Base-by-base conservation (phyloP, 2,329 filamentous ascomycete genomes). In the Fusarium sp. region DNA sequence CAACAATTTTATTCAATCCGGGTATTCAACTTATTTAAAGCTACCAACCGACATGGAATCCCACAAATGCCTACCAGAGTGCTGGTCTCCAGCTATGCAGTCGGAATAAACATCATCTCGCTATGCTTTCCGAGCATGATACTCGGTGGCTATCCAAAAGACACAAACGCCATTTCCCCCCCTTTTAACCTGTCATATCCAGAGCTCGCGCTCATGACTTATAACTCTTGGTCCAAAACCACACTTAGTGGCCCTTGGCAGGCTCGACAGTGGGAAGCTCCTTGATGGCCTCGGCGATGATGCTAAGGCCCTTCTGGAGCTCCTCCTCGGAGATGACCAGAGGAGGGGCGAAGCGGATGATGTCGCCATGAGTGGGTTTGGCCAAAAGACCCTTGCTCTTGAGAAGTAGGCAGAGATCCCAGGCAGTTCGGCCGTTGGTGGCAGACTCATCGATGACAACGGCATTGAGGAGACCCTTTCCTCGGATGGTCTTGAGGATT, bases 351-450 rank as follows among this genome's bases (percentile, higher is more conserved):
- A 99, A 91, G 59, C 96, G 92, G 78, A 99, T 99, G 79, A 99
- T 98, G 81, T 98, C 97, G 76, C 97, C 91, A 80, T 99, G 96
- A 8, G 96, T 99, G 30, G 96, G 96, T 87, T 99, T 99, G 75
- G 96, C 96, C 93, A 99, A 79, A 57, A 99, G 83, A 61, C 96
- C 96, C 86, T 97, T 98, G 80, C 91, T 88, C 85, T 98, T 98
- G 83, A 97, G 88, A 76, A 98, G 81, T 84, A 99, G 88, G 80
- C 96, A 99, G 70, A 99, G 83, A 81, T 99, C 95, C 96, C 96
- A 99, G 11, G 96, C 96, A 49, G 90, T 91, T 78, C 94, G 91
- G 41, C 95, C 95, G 61, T 89, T 89, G 25, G 94, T 91, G 79
- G 93, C 91, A 55, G 85, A 85, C 82, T 99, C 95, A 76, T 99